Base-by-base conservation (phyloP, 2,329 filamentous ascomycete genomes). In the Fusarium guadeloupense region DNA sequence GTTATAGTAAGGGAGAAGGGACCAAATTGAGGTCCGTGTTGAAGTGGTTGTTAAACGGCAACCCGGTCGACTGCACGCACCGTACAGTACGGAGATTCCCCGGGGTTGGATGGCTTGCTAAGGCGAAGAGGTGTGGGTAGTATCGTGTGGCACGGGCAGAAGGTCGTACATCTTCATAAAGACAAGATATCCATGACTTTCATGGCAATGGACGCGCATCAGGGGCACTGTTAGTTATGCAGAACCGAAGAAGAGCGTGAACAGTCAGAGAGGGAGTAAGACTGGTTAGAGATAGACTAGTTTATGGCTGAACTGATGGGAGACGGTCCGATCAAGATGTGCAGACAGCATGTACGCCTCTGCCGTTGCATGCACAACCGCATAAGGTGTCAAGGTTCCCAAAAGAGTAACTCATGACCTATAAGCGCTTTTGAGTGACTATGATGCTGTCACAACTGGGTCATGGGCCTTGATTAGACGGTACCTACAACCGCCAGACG, bases 21-120 rank as follows among this genome's bases (percentile, higher is more conserved):
- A 37, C 9, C 42, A 37, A 43, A 25, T 44, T 39, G 23, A 48
- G 55, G 42, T 30, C 41, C 20, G 41, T 59, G 55, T 42, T 42
- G 12, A 34, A 23, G 34, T 43, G 44, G 54, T 30, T 31, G 38
- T 42, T 39, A 9, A 37, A 47, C 48, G 23, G 55, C 38, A 45
- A 50, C 35, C 35, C 40, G 53, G 20, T 9, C 10, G 39, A 23
- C 33, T 21, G 17, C 39, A 41, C 28, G 30, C 13, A 30, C 26
- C 39, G 14, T 19, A 14, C 21, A 47, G 23, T 26, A 56, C 54
- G 59, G 64, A 64, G 47, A 62, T 41, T 64, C 50, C 40, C 62
- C 42, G 59, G 59, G 39, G 47, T 50, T 48, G n/a, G 16, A 39
- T 38, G 16, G 30, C 10, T 21, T 49, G 37, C 26, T 42, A 42